phyloP scores from a whole-genome alignment of 2,329 filamentous ascomycete species.

The Lachnellula occidentalis region DNA sequence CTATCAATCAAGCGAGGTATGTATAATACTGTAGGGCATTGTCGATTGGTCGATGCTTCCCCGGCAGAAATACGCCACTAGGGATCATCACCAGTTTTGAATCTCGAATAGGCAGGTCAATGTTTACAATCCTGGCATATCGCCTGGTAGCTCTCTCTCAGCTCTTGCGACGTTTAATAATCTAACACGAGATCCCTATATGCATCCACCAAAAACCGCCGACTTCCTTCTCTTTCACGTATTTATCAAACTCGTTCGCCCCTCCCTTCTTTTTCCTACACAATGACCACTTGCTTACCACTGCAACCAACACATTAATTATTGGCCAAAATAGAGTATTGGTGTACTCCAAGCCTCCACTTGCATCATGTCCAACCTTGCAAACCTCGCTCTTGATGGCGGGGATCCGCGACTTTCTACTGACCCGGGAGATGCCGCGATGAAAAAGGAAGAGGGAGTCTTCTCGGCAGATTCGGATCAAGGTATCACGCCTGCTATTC shows the following conservation, averaged over 20 bases:
- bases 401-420: constrained; percentile 16
- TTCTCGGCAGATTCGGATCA: not conserved
- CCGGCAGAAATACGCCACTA: not conserved
- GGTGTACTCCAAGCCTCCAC: too few species aligned
- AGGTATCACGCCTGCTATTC: too few species aligned
- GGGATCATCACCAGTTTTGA: not conserved
- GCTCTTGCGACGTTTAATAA: too few species aligned
- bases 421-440: not conserved
- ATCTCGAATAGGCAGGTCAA: not conserved
- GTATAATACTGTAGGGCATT: not conserved
- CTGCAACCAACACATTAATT: too few species aligned
- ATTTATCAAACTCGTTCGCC: not conserved
- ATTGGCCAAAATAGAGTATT: too few species aligned
- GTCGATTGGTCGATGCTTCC: not conserved
- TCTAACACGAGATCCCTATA: too few species aligned
- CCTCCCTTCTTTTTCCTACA: not conserved
- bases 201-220: too few species aligned
- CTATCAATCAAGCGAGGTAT: not conserved
- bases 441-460: not conserved
- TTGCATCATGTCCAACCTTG: constrained; percentile 14
- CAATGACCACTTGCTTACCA: too few species aligned
- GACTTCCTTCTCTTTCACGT: not conserved
- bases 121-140: not conserved
- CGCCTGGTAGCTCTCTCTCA: not conserved
- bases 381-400: constrained; percentile 23